Evolutionary conservation across 805 yeast species (phyloP).

Genomic region (Ascoidea asiatica): DNA sequence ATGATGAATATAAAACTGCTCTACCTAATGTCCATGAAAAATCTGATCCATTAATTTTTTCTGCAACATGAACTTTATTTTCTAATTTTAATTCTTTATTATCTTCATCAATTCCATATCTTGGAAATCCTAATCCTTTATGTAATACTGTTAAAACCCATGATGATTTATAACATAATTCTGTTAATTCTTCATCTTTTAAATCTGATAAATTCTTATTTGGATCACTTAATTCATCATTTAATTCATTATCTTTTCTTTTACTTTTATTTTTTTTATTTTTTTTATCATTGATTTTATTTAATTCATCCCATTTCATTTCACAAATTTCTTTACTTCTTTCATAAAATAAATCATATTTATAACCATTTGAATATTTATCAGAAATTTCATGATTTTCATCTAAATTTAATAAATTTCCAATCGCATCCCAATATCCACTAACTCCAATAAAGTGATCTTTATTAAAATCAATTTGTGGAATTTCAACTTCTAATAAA

Average conservation of each 20-base stretch:
- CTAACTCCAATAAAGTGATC: conserved; percentile 89
- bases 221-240: conserved; percentile 35
- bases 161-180: conserved; percentile 86
- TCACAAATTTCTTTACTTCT: conserved; percentile 64
- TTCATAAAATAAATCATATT: conserved; percentile 53
- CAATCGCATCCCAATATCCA: conserved; percentile 95
- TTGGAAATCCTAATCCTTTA: conserved; percentile 84
- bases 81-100: conserved; percentile 17
- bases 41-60: conserved; percentile 69
- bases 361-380: too few relatives aligned
- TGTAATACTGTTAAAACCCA: conserved; percentile 87
- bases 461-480: conserved; percentile 61
- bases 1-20: conserved; percentile 69
- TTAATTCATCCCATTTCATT: conserved; percentile 62
- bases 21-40: conserved; percentile 93
- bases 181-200: conserved; percentile 46
- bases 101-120: conserved; percentile 50
- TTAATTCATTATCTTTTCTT: conserved; percentile 32
- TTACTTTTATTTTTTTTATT: too few relatives aligned
- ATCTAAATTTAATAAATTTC: conserved; percentile 78
- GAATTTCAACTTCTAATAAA: conserved; percentile 93
- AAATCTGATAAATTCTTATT: conserved; percentile 45
- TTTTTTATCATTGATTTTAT: too few relatives aligned
- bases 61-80: conserved; percentile 52
- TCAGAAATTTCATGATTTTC: too few relatives aligned